Evolutionary conservation across 257 asterid genomes (phyloP).

Genomic region (Solanum rostratum): DNA sequence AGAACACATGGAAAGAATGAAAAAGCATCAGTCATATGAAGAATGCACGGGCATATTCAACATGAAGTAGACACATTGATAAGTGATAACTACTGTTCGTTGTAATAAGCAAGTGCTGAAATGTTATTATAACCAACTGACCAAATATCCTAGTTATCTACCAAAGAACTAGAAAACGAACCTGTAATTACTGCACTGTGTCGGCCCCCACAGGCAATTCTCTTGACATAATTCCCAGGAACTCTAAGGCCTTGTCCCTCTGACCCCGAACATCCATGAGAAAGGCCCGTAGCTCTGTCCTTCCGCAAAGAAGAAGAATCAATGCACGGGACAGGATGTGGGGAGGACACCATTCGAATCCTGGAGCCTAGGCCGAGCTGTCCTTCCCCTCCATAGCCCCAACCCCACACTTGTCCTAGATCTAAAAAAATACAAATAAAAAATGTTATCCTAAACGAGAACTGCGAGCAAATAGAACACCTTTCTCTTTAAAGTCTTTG

Average conservation of each 20-base stretch:
- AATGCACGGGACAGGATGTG: constrained; percentile 88
- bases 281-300: constrained; percentile 38
- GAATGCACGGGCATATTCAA: not conserved
- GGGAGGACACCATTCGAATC: constrained; percentile 91
- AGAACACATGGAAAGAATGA: not conserved
- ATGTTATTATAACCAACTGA: not conserved
- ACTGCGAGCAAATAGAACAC: too few relatives aligned
- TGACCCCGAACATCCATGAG: constrained; percentile 45
- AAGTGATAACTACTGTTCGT: not conserved
- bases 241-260: constrained; percentile 58
- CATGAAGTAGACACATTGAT: not conserved
- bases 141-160: not conserved
- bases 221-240: constrained; percentile 75
- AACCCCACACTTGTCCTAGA: constrained; percentile 98
- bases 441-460: not conserved
- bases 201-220: constrained; percentile 96
- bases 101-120: not conserved
- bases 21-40: not conserved
- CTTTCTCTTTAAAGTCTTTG: not conserved
- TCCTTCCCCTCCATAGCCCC: constrained; percentile 99
- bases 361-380: constrained; percentile 95
- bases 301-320: constrained; percentile 39
- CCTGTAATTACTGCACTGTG: constrained; percentile 96
- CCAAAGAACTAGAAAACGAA: not conserved
- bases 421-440: constrained; percentile 55